Evolutionary conservation across 441 rosid species (phyloP).

Genomic region (Metrosideros polymorpha): DNA sequence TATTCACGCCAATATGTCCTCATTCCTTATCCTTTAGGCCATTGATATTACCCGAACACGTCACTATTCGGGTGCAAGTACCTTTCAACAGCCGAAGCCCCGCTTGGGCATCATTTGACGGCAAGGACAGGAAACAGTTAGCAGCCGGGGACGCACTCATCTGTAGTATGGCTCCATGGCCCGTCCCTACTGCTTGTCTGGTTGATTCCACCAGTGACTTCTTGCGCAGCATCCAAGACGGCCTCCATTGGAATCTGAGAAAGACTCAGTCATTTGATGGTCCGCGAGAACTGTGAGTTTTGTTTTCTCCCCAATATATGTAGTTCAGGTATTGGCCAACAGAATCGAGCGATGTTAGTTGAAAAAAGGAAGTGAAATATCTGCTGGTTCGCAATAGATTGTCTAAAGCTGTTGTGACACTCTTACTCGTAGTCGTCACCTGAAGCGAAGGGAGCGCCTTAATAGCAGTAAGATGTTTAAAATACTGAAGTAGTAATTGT

Average conservation of each 20-base stretch:
- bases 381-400: background rate
- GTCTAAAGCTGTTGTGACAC: background rate
- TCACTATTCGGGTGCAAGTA: slow-evolving; percentile 68
- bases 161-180: slow-evolving; percentile 98
- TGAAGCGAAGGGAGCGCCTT: background rate
- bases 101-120: slow-evolving; percentile 96
- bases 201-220: slow-evolving; percentile 82
- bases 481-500: background rate
- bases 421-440: background rate
- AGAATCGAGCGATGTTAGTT: background rate
- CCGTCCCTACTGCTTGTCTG: slow-evolving; percentile 92
- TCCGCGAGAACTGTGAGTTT: slow-evolving; percentile 30
- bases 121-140: slow-evolving; percentile 77
- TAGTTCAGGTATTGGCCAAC: background rate
- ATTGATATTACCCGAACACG: slow-evolving; percentile 90
- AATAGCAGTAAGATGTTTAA: background rate
- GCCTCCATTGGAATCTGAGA: slow-evolving; percentile 95
- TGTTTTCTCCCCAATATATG: background rate
- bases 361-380: background rate
- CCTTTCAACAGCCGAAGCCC: slow-evolving; percentile 91
- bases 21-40: slow-evolving; percentile 98
- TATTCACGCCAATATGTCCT: slow-evolving; percentile 97
- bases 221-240: slow-evolving; percentile 85
- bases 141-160: slow-evolving; percentile 88
- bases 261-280: slow-evolving; percentile 81